phyloP scores from a whole-genome alignment of 129 eudicot genomes.

The Flaveria brownii region DNA sequence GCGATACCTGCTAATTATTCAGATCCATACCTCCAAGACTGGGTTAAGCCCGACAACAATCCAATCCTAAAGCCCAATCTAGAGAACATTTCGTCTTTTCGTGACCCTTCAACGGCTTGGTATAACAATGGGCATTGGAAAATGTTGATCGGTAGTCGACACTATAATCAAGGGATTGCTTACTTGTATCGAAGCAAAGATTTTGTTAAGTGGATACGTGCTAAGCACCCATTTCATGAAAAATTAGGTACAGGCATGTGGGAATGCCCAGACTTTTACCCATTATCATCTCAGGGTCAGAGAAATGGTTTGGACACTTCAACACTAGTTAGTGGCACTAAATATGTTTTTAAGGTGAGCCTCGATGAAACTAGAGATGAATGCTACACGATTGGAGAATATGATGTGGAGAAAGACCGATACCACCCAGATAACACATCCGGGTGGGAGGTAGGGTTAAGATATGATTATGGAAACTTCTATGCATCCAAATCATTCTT shows the following conservation, averaged over 20 bases:
- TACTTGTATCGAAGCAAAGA: constrained; percentile 60
- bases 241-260: constrained; percentile 56
- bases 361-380: constrained; percentile 63
- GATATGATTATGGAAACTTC: constrained; percentile 76
- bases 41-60: constrained; percentile 75
- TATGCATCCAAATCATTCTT: constrained; percentile 81
- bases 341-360: constrained; percentile 72
- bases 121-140: constrained; percentile 57
- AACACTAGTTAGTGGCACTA: constrained; percentile 24
- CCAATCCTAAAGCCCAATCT: constrained; percentile 48
- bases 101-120: constrained; percentile 97
- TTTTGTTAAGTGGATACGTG: constrained; percentile 55
- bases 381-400: constrained; percentile 67
- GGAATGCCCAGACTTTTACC: constrained; percentile 87
- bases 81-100: constrained; percentile 48
- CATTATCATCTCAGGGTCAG: constrained; percentile 32
- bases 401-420: constrained; percentile 36
- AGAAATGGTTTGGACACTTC: constrained; percentile 55
- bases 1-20: constrained; percentile 64
- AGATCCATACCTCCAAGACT: constrained; percentile 66
- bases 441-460: constrained; percentile 54
- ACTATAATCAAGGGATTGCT: constrained; percentile 45
- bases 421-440: constrained; percentile 50
- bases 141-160: constrained; percentile 50
- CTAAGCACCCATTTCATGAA: constrained; percentile 56